A percentile compares a stretch with the other conserved stretches of the same genome.
Evolutionary conservation across 306 rosid species (phyloP).

Genomic region (Acacia melanoxylon): DNA sequence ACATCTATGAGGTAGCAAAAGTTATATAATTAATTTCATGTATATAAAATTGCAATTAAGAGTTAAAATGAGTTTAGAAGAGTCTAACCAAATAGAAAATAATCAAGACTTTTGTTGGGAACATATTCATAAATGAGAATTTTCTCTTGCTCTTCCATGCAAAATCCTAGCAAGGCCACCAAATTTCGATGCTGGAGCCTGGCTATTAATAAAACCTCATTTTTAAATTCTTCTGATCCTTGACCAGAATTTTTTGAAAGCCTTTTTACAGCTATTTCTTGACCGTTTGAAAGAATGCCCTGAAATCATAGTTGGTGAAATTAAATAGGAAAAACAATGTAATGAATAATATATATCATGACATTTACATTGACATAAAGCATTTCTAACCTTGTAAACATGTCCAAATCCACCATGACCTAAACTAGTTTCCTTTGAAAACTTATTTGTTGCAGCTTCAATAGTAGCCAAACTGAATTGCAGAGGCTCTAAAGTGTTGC

Average conservation of each 20-base stretch:
- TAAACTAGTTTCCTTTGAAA: slow-evolving; percentile 12
- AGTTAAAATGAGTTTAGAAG: not conserved
- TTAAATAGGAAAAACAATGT: not conserved
- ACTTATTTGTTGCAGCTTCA: slow-evolving; percentile 35
- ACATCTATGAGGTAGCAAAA: too few species aligned
- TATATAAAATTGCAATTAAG: not conserved
- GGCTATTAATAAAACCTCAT: not conserved
- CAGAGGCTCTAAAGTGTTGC: slow-evolving; percentile 23
- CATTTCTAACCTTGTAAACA: slow-evolving; percentile 33
- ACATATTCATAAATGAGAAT: not conserved
- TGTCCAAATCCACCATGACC: slow-evolving; percentile 49
- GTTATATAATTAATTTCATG: not conserved
- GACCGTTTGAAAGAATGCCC: slow-evolving; percentile 40
- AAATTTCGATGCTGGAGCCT: not conserved
- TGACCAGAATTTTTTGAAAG: not conserved
- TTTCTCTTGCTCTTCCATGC: not conserved
- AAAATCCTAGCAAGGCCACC: not conserved
- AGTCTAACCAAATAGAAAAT: not conserved
- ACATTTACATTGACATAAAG: not conserved
- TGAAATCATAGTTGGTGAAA: not conserved
- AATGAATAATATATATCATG: not conserved
- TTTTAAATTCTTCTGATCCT: not conserved
- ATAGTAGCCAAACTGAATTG: slow-evolving; percentile 26
- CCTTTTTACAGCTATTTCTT: slow-evolving; percentile 29
- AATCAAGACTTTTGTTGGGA: not conserved